These are phyloP conservation scores for Podospora comata DNA, from an alignment of 495 filamentous ascomycete genomes.

Conservation along the genomic window DNA sequence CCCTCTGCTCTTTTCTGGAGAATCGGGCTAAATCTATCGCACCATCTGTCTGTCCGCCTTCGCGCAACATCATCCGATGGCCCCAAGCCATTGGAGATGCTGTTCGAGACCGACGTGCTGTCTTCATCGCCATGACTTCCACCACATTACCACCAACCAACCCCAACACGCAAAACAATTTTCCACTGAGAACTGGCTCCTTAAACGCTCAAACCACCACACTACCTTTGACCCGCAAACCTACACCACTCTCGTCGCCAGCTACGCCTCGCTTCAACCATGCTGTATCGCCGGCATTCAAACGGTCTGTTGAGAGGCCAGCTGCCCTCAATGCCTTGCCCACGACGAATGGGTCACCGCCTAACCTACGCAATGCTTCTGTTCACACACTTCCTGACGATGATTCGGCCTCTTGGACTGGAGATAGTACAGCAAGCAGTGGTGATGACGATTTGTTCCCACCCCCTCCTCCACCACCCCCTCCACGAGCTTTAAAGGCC, in stretches of 20 bases:
- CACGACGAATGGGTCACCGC: not conserved
- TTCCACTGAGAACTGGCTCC: not conserved
- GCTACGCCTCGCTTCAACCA: not conserved
- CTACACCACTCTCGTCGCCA: not conserved
- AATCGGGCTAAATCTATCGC: not conserved
- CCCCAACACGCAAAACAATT: not conserved
- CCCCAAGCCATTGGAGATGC: conserved; percentile 2
- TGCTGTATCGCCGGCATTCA: not conserved
- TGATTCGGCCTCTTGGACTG: not conserved
- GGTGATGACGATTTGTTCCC: not conserved
- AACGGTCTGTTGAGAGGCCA: not conserved
- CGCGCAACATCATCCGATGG: not conserved
- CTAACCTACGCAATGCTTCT: not conserved
- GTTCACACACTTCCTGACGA: not conserved
- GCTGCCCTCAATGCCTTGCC: not conserved
- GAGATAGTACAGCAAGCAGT: not conserved
- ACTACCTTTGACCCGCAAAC: not conserved
- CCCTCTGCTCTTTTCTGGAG: not conserved
- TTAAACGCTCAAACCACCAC: not conserved
- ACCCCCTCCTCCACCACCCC: not conserved
- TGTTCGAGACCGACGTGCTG: conserved; percentile 1
- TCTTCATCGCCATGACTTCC: not conserved
- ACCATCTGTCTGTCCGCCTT: not conserved
- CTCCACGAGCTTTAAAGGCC: not conserved
- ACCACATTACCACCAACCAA: not conserved